A percentile compares a stretch with the other conserved stretches of the same genome.
Evolutionary conservation across 805 yeast genomes (phyloP).

Genomic region (Myxozyma udenii): DNA sequence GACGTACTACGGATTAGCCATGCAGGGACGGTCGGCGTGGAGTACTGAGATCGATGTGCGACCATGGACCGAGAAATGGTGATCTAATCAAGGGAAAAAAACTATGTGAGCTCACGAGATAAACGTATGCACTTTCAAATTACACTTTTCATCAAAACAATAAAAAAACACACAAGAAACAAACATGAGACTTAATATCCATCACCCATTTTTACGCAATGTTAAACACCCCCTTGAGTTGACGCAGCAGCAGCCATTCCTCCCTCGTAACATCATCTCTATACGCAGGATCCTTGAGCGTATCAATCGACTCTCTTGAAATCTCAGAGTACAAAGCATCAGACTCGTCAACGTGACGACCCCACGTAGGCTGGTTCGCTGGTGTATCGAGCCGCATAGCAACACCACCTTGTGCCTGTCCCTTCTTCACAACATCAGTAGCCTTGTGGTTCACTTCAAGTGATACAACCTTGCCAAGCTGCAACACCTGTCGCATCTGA

Average conservation of each 20-base stretch:
- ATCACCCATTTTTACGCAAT: slow-evolving; percentile 50
- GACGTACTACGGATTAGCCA: slow-evolving; percentile 22
- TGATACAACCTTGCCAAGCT: slow-evolving; percentile 84
- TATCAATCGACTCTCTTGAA: slow-evolving; percentile 85
- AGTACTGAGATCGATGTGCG: slow-evolving; percentile 22
- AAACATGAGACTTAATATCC: neutral
- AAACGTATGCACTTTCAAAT: too few species aligned
- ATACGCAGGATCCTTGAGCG: slow-evolving; percentile 98
- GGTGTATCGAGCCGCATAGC: slow-evolving; percentile 97
- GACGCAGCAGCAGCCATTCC: slow-evolving; percentile 90
- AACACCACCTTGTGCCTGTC: slow-evolving; percentile 96
- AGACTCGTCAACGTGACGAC: slow-evolving; percentile 94
- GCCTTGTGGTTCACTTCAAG: slow-evolving; percentile 94
- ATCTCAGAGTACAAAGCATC: slow-evolving; percentile 89
- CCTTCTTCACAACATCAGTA: slow-evolving; percentile 75
- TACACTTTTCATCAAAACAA: neutral
- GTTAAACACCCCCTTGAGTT: slow-evolving; percentile 82
- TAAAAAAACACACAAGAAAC: too few species aligned
- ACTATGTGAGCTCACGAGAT: neutral
- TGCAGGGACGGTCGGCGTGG: slow-evolving; percentile 23
- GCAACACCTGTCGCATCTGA: slow-evolving; percentile 62
- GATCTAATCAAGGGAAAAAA: neutral
- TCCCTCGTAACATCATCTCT: slow-evolving; percentile 90
- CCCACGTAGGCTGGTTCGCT: slow-evolving; percentile 91
- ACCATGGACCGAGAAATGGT: slow-evolving; percentile 26